A percentile compares a stretch with the other conserved stretches of the same genome.
These are phyloP conservation scores for Pichia sp. DNA, from an alignment of 1,139 yeast species.

Conservation along the genomic window DNA sequence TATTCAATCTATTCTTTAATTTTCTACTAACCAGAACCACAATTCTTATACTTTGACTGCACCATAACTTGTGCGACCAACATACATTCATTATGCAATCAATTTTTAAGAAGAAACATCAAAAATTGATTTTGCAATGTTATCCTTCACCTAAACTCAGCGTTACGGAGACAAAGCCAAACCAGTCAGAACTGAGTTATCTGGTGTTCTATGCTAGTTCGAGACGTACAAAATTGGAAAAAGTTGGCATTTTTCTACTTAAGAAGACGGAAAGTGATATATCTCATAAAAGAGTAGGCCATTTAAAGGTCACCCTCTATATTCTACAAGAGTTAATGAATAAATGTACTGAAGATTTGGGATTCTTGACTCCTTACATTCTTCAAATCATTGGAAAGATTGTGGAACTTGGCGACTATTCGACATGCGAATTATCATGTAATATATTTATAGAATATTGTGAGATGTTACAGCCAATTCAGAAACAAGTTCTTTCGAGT, in stretches of 20 bases:
- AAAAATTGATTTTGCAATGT: constrained; percentile 80
- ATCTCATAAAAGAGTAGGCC: constrained; percentile 58
- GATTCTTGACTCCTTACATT: constrained; percentile 64
- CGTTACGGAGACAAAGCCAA: constrained; percentile 75
- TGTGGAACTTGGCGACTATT: constrained; percentile 43
- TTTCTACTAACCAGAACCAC: too few relatives aligned
- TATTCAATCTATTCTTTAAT: too few relatives aligned
- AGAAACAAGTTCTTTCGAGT: constrained; percentile 49
- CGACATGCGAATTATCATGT: constrained; percentile 44
- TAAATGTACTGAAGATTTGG: constrained; percentile 75
- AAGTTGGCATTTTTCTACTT: constrained; percentile 66
- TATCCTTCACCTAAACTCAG: constrained; percentile 70
- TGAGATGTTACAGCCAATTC: constrained; percentile 51
- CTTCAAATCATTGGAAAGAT: constrained; percentile 39
- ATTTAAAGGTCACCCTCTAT: constrained; percentile 71
- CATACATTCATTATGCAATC: constrained; percentile 5
- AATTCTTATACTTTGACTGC: too few relatives aligned
- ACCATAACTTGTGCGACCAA: too few relatives aligned
- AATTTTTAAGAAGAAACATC: constrained; percentile 62
- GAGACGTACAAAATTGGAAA: constrained; percentile 77
- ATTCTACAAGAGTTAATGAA: constrained; percentile 63
- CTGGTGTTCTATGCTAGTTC: constrained; percentile 88
- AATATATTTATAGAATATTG: constrained; percentile 55
- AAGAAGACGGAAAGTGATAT: constrained; percentile 60
- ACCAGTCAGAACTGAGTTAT: constrained; percentile 84